Conservation (phyloP, 495 filamentous ascomycete species). For the Evernia prunastri region DNA sequence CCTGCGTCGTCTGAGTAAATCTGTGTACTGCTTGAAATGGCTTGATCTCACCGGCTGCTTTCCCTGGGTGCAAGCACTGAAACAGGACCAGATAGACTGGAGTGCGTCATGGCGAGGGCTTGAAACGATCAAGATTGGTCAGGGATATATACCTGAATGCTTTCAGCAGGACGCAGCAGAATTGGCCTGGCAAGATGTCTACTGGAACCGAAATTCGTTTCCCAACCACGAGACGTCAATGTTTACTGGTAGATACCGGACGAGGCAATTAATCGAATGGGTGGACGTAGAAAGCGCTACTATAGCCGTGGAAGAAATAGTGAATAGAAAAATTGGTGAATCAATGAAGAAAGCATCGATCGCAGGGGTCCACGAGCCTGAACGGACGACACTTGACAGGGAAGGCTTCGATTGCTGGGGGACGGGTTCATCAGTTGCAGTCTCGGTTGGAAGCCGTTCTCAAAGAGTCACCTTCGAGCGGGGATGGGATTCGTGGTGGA, state of each 20-base stretch:
- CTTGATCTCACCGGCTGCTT: conserved; percentile 75
- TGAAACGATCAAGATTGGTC: conserved; percentile 19
- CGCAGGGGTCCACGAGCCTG: neutral
- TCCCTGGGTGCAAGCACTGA: conserved; percentile 62
- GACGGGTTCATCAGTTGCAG: neutral
- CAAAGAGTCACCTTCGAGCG: conserved; percentile 4
- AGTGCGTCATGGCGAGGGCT: conserved; percentile 21
- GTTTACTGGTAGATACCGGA: neutral
- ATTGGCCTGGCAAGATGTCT: neutral
- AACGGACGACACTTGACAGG: neutral
- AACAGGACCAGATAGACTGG: conserved; percentile 30
- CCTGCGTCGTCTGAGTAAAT: conserved; percentile 59
- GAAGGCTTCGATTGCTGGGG: neutral
- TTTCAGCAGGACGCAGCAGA: neutral
- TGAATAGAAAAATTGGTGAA: neutral
- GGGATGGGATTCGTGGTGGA: conserved; percentile 12
- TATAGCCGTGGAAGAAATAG: neutral
- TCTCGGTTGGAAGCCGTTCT: neutral
- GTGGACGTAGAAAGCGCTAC: neutral
- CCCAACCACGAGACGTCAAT: neutral
- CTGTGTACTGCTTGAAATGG: conserved; percentile 65
- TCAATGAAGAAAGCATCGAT: neutral
- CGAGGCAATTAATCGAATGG: neutral
- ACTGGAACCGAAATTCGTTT: neutral
- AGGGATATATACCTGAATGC: conserved; percentile 17